Conservation (phyloP, 2,329 filamentous ascomycete species). For the Alternaria postmessia region DNA sequence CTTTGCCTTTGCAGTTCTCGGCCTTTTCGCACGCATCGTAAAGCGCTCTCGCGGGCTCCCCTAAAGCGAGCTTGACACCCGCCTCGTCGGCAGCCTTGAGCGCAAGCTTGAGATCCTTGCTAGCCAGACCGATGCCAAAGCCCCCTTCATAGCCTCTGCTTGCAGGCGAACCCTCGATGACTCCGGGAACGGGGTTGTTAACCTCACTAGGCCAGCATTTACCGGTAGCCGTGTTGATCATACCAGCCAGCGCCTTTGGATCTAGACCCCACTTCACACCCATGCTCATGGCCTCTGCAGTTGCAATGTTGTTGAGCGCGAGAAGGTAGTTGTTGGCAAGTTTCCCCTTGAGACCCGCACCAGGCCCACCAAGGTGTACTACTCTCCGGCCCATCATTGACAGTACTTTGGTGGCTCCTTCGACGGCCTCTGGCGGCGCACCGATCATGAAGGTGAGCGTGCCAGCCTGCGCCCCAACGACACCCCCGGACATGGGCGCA, state of each 20-base stretch:
- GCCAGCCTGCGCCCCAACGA: conserved; percentile 86
- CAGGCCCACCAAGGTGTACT: conserved; percentile 84
- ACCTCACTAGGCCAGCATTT: conserved; percentile 94
- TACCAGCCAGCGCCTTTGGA: conserved; percentile 73
- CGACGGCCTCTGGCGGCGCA: conserved; percentile 66
- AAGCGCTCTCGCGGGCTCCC: conserved; percentile 55
- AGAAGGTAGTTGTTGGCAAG: conserved; percentile 97
- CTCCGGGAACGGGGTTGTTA: conserved; percentile 92
- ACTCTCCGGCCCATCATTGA: conserved; percentile 86
- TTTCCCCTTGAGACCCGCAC: conserved; percentile 87
- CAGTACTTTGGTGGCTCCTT: conserved; percentile 73
- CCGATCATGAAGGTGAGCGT: conserved; percentile 98
- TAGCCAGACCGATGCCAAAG: conserved; percentile 60
- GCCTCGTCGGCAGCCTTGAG: conserved; percentile 56
- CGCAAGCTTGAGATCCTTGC: conserved; percentile 60
- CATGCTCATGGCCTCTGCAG: conserved; percentile 72
- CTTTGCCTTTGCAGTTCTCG: conserved; percentile 57
- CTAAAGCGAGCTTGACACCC: conserved; percentile 56
- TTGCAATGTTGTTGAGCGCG: conserved; percentile 86
- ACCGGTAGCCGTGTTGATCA: conserved; percentile 96
- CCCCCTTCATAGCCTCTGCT: conserved; percentile 71
- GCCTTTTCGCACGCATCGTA: conserved; percentile 56
- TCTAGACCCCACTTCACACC: conserved; percentile 70
- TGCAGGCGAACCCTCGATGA: conserved; percentile 78
- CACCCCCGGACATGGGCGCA: conserved; percentile 95